A percentile compares a stretch with the other conserved stretches of the same genome.
Conservation (phyloP, 176 grass and related monocot genomes). For the barley (Hordeum vulgare) region MorexV3_pseudomolecules_assembly NC_058522.1:26768921-26769420, state of each 20-base stretch:
- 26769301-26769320: background rate
- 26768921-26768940: too few relatives aligned
- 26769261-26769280: background rate
- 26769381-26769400: constrained; percentile 24
- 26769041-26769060: too few relatives aligned
- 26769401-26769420: constrained; percentile 51
- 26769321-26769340: constrained; percentile 57
- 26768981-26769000: too few relatives aligned
- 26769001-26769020: background rate
- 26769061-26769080: too few relatives aligned
- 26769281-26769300: background rate
- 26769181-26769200: too few relatives aligned
- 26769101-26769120: background rate
- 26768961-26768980: too few relatives aligned
- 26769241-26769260: background rate
- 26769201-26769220: too few relatives aligned
- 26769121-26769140: background rate
- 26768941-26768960: too few relatives aligned
- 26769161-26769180: background rate
- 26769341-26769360: constrained; percentile 47
- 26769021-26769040: background rate
- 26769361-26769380: constrained; percentile 37
- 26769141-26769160: background rate
- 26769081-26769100: too few relatives aligned
- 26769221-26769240: background rate